These are phyloP conservation scores for Cytospora schulzeri DNA, from an alignment of 2,329 filamentous ascomycete genomes.

Conservation along the genomic window DNA sequence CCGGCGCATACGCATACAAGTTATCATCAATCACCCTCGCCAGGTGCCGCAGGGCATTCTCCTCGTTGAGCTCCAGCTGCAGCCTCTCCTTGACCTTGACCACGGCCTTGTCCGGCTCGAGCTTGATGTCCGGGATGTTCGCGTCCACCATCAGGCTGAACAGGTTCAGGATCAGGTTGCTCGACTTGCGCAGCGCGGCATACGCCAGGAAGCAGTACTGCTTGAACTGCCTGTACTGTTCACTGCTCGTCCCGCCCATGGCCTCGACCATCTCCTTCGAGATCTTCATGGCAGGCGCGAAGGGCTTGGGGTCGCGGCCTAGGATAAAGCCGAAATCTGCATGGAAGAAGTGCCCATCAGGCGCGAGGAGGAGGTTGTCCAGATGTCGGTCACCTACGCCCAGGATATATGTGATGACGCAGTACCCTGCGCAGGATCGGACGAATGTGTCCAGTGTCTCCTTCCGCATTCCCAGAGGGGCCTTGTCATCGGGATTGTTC, in stretches of 20 bases:
- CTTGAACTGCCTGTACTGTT: conserved; percentile 86
- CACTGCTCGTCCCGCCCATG: conserved; percentile 83
- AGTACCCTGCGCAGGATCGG: conserved; percentile 95
- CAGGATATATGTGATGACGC: conserved; percentile 96
- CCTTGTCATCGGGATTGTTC: conserved; percentile 84
- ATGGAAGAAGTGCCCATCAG: conserved; percentile 95
- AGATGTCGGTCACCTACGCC: conserved; percentile 95
- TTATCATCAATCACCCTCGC: conserved; percentile 90
- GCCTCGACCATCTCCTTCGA: conserved; percentile 98
- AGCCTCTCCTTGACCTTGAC: conserved; percentile 94
- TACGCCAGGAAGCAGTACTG: conserved; percentile 97
- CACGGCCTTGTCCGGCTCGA: conserved; percentile 92
- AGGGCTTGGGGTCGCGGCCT: conserved; percentile 94
- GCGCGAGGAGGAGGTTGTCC: conserved; percentile 89
- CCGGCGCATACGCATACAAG: conserved; percentile 84
- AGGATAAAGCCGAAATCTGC: conserved; percentile 98
- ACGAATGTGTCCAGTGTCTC: conserved; percentile 95
- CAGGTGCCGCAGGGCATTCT: conserved; percentile 86
- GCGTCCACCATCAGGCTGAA: conserved; percentile 98
- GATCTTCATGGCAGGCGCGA: conserved; percentile 95
- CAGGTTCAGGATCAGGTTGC: conserved; percentile 88
- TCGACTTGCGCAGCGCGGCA: conserved; percentile 84
- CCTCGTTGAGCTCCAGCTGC: conserved; percentile 86
- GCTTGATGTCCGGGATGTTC: conserved; percentile 91
- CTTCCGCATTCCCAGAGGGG: conserved; percentile 83